Evolutionary conservation across 2,329 filamentous ascomycete species (phyloP).

Genomic region (Trichoderma asperellum): DNA sequence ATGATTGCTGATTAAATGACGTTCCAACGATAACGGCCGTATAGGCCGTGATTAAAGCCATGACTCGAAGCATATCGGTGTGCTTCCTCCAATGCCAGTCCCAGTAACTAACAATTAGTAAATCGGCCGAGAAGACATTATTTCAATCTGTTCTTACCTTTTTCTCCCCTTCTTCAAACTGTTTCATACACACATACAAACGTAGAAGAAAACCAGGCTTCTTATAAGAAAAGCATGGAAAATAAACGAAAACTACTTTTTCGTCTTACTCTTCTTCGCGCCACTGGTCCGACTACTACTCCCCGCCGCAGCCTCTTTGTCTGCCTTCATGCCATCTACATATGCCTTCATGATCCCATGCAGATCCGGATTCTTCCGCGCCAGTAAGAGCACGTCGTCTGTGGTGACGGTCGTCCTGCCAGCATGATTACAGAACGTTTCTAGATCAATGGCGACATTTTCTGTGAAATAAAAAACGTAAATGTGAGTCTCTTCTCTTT

Average conservation of each 20-base stretch:
- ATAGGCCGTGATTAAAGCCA: neutral
- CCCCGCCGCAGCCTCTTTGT: conserved; percentile 37
- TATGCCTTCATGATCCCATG: conserved; percentile 73
- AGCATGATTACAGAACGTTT: conserved; percentile 71
- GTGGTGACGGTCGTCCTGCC: conserved; percentile 78
- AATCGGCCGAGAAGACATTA: neutral
- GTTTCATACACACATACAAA: neutral
- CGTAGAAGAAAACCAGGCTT: neutral
- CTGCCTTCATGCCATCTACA: conserved; percentile 63
- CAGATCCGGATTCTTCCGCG: conserved; percentile 83
- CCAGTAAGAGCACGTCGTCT: conserved; percentile 85
- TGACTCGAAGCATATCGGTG: neutral
- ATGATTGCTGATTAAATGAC: no score
- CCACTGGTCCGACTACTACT: conserved; percentile 41
- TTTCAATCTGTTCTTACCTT: neutral
- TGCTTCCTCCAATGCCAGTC: neutral
- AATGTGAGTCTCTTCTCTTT: neutral
- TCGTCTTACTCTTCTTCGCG: conserved; percentile 38
- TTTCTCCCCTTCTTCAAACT: neutral
- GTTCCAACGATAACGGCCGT: neutral
- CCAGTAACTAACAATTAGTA: neutral
- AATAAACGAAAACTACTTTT: neutral
- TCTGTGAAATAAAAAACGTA: conserved; percentile 44
- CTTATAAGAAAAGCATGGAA: neutral
- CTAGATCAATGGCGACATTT: conserved; percentile 60